Conservation (phyloP, 257 asterid genomes). For the Pogostemon cablin region DNA sequence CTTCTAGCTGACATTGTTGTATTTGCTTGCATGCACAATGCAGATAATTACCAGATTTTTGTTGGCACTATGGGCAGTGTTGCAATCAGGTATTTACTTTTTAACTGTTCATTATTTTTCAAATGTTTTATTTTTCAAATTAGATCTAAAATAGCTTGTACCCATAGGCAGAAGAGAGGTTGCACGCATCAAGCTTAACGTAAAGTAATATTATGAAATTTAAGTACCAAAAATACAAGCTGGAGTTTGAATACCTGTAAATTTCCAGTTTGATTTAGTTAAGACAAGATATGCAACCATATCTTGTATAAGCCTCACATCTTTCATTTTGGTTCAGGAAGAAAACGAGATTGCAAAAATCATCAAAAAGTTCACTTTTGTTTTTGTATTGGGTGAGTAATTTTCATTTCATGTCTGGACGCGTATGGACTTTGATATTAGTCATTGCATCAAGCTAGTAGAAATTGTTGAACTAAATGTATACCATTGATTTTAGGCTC, state of each 20-base stretch:
- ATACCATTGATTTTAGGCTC: constrained; percentile 25
- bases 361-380: constrained; percentile 57
- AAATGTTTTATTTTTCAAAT: neutral
- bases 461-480: neutral
- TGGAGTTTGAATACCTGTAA: neutral
- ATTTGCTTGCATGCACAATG: constrained; percentile 20
- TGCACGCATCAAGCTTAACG: constrained; percentile 20
- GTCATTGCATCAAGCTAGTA: constrained; percentile 9
- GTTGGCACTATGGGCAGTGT: constrained; percentile 58
- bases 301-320: neutral
- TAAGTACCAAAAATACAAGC: neutral
- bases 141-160: neutral
- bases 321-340: constrained; percentile 47
- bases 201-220: neutral
- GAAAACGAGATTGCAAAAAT: constrained; percentile 44
- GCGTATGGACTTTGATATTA: neutral
- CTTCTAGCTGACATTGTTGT: constrained; percentile 23
- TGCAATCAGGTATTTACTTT: constrained; percentile 47
- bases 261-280: constrained; percentile 12
- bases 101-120: neutral
- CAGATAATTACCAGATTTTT: constrained; percentile 37
- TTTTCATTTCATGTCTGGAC: constrained; percentile 6
- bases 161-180: neutral
- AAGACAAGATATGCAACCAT: neutral
- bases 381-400: constrained; percentile 77